Conservation (phyloP, 2,329 filamentous ascomycete species). For the Clarireedia homoeocarpa region DNA sequence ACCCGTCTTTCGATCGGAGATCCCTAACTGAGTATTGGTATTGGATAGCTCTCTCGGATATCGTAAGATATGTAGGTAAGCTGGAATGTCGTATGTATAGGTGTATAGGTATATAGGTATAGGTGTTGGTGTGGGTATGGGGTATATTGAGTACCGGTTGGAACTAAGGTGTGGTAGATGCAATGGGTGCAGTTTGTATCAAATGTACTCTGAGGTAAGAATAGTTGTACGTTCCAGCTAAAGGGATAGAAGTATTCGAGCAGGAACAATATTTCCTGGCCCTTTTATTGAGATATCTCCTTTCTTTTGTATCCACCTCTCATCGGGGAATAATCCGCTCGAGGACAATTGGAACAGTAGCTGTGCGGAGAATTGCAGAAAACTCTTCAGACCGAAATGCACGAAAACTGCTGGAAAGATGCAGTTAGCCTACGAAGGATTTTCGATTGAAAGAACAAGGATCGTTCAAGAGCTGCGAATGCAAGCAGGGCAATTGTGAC, state of each 20-base stretch:
- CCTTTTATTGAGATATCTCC: background rate
- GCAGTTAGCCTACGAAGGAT: conserved; percentile 10
- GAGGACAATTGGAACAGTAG: conserved; percentile 7
- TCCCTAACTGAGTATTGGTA: background rate
- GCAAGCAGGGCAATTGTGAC: conserved; percentile 6
- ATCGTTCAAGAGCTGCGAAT: background rate
- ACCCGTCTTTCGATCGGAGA: background rate
- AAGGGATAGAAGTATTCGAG: background rate
- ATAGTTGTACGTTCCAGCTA: background rate
- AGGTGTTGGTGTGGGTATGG: background rate
- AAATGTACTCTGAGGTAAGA: background rate
- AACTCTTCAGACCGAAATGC: conserved; percentile 5
- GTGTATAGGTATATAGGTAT: background rate
- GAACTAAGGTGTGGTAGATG: background rate
- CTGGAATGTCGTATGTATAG: background rate
- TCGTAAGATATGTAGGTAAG: conserved; percentile 2
- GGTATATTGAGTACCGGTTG: background rate
- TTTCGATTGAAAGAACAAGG: conserved; percentile 8
- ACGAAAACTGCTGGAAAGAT: conserved; percentile 10
- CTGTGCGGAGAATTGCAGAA: conserved; percentile 10
- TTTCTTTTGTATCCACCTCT: conserved; percentile 3
- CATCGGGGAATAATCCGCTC: conserved; percentile 7
- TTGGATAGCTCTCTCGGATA: background rate
- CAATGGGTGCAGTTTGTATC: background rate
- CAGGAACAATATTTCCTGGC: background rate